These are phyloP conservation scores for Trapa bicornis DNA, from an alignment of 345 rosid genomes.

Conservation along the genomic window DNA sequence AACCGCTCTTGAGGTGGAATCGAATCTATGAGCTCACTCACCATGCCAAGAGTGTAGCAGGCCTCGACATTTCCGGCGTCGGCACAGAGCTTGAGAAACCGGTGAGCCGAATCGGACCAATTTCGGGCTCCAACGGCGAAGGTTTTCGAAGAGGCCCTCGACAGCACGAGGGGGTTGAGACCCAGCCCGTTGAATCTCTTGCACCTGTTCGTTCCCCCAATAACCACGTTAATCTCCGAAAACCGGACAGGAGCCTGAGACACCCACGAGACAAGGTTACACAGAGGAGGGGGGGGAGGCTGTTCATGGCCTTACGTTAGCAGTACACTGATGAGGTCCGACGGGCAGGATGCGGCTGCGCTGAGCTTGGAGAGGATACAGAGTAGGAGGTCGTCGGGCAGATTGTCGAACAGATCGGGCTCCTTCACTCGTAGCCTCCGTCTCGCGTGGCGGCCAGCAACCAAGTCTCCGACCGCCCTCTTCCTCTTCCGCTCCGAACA, in stretches of 20 bases:
- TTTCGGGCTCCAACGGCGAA: constrained; percentile 48
- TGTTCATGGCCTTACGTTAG: constrained; percentile 38
- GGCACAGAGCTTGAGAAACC: constrained; percentile 64
- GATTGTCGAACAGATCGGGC: constrained; percentile 40
- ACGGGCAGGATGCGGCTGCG: constrained; percentile 44
- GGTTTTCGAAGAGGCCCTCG: constrained; percentile 44
- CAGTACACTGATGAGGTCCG: constrained; percentile 60
- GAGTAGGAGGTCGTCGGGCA: constrained; percentile 77
- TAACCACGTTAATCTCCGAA: neutral
- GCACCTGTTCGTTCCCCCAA: constrained; percentile 40
- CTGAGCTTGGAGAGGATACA: constrained; percentile 51
- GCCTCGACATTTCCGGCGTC: constrained; percentile 89
- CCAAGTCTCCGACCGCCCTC: neutral
- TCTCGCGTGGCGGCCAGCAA: constrained; percentile 20
- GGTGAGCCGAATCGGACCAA: constrained; percentile 84
- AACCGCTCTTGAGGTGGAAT: neutral
- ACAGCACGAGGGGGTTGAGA: constrained; percentile 34
- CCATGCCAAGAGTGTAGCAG: constrained; percentile 95
- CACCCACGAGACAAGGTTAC: neutral
- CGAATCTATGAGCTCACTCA: constrained; percentile 5
- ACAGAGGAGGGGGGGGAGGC: neutral
- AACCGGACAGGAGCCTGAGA: neutral
- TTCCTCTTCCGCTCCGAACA: neutral
- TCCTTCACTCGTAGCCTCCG: constrained; percentile 20
- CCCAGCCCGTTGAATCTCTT: constrained; percentile 65